phyloP scores from a whole-genome alignment of 2,329 filamentous ascomycete genomes.

The Paraphaeosphaeria sporulosa region DNA sequence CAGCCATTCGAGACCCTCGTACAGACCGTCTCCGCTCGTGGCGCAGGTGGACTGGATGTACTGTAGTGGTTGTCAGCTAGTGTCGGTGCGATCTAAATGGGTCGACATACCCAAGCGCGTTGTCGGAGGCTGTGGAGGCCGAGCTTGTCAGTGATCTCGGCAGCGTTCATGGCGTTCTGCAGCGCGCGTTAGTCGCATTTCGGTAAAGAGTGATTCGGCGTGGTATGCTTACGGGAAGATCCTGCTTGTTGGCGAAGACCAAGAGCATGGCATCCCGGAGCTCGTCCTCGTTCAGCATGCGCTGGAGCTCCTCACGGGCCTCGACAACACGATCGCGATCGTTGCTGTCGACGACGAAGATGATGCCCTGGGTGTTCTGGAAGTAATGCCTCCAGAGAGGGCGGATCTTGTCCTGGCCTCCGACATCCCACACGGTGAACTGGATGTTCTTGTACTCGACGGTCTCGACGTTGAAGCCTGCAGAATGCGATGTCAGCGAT shows the following conservation, averaged over 20 bases:
- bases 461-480: slow-evolving; percentile 96
- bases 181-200: slow-evolving; percentile 23
- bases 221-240: slow-evolving; percentile 75
- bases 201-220: slow-evolving; percentile 1
- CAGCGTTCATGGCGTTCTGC: slow-evolving; percentile 99
- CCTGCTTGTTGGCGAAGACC: slow-evolving; percentile 99
- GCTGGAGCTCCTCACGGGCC: slow-evolving; percentile 90
- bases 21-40: slow-evolving; percentile 98
- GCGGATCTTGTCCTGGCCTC: slow-evolving; percentile 98
- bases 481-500: slow-evolving; percentile 32
- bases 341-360: slow-evolving; percentile 97
- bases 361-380: slow-evolving; percentile 92
- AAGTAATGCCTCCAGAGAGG: slow-evolving; percentile 99
- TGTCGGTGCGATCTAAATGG: slow-evolving; percentile 37
- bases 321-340: slow-evolving; percentile 92
- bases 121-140: slow-evolving; percentile 98
- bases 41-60: slow-evolving; percentile 99
- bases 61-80: slow-evolving; percentile 52
- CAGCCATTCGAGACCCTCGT: slow-evolving; percentile 86
- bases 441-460: slow-evolving; percentile 99
- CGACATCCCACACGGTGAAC: slow-evolving; percentile 99
- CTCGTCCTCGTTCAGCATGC: slow-evolving; percentile 97
- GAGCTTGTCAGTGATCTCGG: slow-evolving; percentile 99
- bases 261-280: slow-evolving; percentile 94
- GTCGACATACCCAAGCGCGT: slow-evolving; percentile 89